These are phyloP conservation scores for Kluyveromyces siamensis DNA, from an alignment of 805 yeast genomes.

Conservation along the genomic window DNA sequence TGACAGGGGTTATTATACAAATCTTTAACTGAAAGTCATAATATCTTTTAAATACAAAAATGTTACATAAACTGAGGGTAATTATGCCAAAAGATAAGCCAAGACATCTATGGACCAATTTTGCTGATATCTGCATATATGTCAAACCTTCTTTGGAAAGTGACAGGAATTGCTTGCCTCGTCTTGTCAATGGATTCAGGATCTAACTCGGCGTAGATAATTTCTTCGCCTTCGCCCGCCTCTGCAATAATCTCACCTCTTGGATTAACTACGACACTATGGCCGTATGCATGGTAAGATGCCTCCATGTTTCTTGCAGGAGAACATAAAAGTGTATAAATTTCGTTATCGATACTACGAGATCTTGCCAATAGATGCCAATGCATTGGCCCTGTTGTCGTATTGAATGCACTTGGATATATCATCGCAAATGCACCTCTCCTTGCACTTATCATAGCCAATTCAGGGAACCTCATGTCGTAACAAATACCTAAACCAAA, in stretches of 20 bases:
- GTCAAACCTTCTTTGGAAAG: conserved; percentile 63
- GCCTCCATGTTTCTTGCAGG: conserved; percentile 70
- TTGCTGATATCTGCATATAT: conserved; percentile 31
- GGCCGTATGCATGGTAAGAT: conserved; percentile 60
- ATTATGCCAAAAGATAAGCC: no score
- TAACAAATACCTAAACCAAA: conserved; percentile 85
- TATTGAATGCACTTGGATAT: conserved; percentile 79
- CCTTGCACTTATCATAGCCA: conserved; percentile 63
- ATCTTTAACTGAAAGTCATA: no score
- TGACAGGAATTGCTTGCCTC: conserved; percentile 61
- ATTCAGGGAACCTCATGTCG: conserved; percentile 73
- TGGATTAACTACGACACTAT: conserved; percentile 56
- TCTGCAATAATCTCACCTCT: conserved; percentile 53
- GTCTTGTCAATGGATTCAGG: conserved; percentile 48
- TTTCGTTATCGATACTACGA: conserved; percentile 67
- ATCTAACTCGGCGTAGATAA: conserved; percentile 64
- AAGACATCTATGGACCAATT: background rate
- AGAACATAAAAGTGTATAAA: conserved; percentile 69
- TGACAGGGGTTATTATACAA: background rate
- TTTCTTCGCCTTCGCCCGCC: conserved; percentile 73
- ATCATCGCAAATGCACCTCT: conserved; percentile 64
- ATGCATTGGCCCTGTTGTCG: conserved; percentile 76
- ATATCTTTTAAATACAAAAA: no score
- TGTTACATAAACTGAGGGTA: no score
- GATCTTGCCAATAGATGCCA: conserved; percentile 72